Conservation (phyloP, 305 asterid species). For the Lippia alba region DNA sequence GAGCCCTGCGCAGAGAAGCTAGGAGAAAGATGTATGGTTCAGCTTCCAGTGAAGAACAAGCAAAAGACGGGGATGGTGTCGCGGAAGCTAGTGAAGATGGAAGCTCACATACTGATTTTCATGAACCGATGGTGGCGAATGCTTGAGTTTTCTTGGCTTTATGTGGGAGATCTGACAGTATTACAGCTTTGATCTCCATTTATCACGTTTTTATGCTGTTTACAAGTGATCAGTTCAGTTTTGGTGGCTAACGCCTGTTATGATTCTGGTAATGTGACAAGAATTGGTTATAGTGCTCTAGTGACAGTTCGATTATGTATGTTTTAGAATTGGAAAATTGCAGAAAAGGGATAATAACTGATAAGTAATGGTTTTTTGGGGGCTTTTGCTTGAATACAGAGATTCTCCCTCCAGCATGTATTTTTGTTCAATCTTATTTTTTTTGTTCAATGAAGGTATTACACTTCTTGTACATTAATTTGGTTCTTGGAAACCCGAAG, state of each 20-base stretch:
- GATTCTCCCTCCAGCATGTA: background rate
- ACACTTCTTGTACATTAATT: background rate
- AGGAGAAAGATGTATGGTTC: constrained; percentile 74
- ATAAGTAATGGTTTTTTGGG: background rate
- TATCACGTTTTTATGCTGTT: constrained; percentile 26
- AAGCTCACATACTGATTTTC: constrained; percentile 43
- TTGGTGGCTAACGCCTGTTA: constrained; percentile 24
- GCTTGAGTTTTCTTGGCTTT: constrained; percentile 47
- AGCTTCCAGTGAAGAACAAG: constrained; percentile 50
- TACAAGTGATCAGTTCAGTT: constrained; percentile 14
- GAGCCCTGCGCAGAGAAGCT: constrained; percentile 68
- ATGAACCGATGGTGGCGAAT: constrained; percentile 64
- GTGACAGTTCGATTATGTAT: constrained; percentile 8
- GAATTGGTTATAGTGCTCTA: constrained; percentile 4
- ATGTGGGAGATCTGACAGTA: constrained; percentile 5
- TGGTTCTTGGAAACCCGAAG: background rate
- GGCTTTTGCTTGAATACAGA: background rate
- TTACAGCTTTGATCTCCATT: constrained; percentile 10
- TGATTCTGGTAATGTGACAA: background rate
- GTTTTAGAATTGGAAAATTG: background rate
- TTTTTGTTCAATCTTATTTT: background rate
- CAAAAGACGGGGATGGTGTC: constrained; percentile 39
- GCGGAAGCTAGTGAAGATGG: constrained; percentile 41
- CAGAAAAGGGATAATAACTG: background rate
- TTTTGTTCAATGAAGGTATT: background rate